A percentile compares a stretch with the other conserved stretches of the same genome.
These are phyloP conservation scores for Phaeosphaeriaceae sp. DNA, from an alignment of 2,329 filamentous ascomycete genomes.

Conservation along the genomic window DNA sequence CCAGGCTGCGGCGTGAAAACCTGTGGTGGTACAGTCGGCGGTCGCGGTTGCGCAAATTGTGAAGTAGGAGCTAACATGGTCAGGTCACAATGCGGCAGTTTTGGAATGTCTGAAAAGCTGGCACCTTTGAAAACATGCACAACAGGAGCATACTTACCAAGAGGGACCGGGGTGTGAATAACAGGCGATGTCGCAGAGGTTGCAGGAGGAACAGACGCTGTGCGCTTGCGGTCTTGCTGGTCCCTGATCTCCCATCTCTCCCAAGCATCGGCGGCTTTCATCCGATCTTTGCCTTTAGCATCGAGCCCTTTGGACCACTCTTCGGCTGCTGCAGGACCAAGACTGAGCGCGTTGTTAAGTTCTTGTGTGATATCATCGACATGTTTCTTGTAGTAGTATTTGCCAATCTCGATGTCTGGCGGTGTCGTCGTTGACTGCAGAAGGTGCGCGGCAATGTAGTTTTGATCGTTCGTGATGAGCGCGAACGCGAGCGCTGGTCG, in stretches of 20 bases:
- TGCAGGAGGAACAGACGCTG: constrained; percentile 24
- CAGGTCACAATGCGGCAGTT: constrained; percentile 16
- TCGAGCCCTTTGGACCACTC: constrained; percentile 83
- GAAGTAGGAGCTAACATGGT: constrained; percentile 38
- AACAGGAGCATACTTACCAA: constrained; percentile 41
- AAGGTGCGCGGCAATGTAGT: constrained; percentile 65
- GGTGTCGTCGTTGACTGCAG: constrained; percentile 62
- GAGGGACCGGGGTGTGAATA: constrained; percentile 42
- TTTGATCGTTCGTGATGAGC: constrained; percentile 66
- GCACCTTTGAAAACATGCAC: constrained; percentile 1
- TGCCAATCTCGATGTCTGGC: constrained; percentile 62
- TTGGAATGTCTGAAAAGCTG: neutral
- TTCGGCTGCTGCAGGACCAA: constrained; percentile 72
- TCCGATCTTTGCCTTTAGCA: constrained; percentile 65
- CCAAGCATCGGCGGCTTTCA: constrained; percentile 72
- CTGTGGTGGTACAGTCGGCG: constrained; percentile 43
- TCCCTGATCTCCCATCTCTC: constrained; percentile 71
- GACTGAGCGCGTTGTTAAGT: constrained; percentile 67
- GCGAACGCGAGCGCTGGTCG: constrained; percentile 74
- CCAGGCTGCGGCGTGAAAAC: constrained; percentile 39
- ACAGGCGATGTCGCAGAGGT: constrained; percentile 35
- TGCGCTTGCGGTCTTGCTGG: constrained; percentile 21
- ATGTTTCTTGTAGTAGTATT: constrained; percentile 70
- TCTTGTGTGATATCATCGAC: constrained; percentile 68
- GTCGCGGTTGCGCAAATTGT: constrained; percentile 38